Evolutionary conservation across 768 basidiomycete genomes (phyloP), one percentile per base, ranked within the genome.

Genomic region (Grammothele lineata): DNA sequence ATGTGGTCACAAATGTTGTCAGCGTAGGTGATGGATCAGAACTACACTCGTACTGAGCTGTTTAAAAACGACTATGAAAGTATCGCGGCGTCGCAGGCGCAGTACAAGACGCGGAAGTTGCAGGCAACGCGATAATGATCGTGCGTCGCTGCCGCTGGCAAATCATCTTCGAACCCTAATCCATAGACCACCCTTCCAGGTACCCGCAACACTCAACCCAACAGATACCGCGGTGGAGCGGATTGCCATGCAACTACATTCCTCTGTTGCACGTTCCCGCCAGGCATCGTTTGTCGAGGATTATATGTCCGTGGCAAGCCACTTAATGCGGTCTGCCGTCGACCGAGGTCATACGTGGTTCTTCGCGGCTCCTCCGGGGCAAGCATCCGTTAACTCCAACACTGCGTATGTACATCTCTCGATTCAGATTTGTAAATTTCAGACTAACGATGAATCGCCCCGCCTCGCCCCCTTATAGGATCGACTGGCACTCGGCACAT

Each of bases 11-110:
- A 9, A 67, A 67, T 47, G 57, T 53, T 1, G 58, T 59, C 14
- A 65, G 55, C 26, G 64, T 67, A 39, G 50, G 62, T 49, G 8
- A n/a, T n/a, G n/a, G n/a, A n/a, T n/a, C n/a, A n/a, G n/a, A 14
- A 30, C 27, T 30, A 14, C 27, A 30, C n/a, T n/a, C n/a, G n/a
- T n/a, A n/a, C n/a, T n/a, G n/a, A n/a, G n/a, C 30, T 50, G 38
- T 54, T 12, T 7, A 15, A 24, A 14, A 23, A 19, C n/a, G 37
- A 18, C 18, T 23, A 9, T 22, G 24, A 25, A 35, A 44, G 56
- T 57, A 54, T 46, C 43, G 54, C 17, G 11, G 43, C 34, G 34
- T 41, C 25, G 51, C 56, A 18, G 49, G 50, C 3, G 55, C 35
- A 0, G 39, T 57, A 12, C 14, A 42, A 2, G 43, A 45, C 32